phyloP scores from a whole-genome alignment of 2,329 filamentous ascomycete species.

The Purpureocillium lavendulum region DNA sequence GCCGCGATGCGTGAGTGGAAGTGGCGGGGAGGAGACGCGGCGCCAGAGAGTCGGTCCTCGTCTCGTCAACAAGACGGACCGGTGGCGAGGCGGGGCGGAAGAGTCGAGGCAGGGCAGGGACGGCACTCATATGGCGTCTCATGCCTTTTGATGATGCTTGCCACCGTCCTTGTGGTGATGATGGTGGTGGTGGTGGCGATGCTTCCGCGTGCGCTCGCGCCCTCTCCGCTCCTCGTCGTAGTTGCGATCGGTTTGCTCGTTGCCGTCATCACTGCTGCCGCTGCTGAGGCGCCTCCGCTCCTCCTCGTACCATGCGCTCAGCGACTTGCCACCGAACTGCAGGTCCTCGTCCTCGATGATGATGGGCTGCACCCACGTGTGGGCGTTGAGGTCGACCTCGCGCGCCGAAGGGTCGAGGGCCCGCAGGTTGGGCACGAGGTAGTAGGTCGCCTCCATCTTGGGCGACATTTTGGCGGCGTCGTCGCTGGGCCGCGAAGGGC shows the following conservation, averaged over 20 bases:
- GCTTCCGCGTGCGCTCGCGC: slow-evolving; percentile 18
- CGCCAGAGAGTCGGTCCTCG: neutral
- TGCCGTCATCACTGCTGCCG: slow-evolving; percentile 22
- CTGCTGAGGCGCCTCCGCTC: slow-evolving; percentile 25
- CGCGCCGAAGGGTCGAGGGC: slow-evolving; percentile 21
- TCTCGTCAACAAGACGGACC: neutral
- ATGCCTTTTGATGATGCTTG: too few species aligned
- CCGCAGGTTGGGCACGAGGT: slow-evolving; percentile 23
- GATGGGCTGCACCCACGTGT: slow-evolving; percentile 43
- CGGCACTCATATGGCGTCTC: too few species aligned
- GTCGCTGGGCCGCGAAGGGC: neutral
- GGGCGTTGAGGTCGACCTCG: slow-evolving; percentile 23
- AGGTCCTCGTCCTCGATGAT: slow-evolving; percentile 54
- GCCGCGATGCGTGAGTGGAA: neutral
- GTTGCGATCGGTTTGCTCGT: slow-evolving; percentile 23
- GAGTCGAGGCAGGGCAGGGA: neutral
- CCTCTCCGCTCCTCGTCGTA: slow-evolving; percentile 9
- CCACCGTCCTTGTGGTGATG: neutral
- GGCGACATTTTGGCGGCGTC: slow-evolving; percentile 6
- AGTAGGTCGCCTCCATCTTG: slow-evolving; percentile 15
- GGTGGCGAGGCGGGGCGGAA: neutral
- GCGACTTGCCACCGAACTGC: slow-evolving; percentile 51
- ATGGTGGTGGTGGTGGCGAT: slow-evolving; percentile 12
- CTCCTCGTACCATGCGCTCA: slow-evolving; percentile 54
- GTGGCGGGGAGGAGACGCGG: too few species aligned